A percentile compares a stretch with the other conserved stretches of the same genome.
Conservation (phyloP, 2,329 filamentous ascomycete species). For the Aureobasidium sp. region DNA sequence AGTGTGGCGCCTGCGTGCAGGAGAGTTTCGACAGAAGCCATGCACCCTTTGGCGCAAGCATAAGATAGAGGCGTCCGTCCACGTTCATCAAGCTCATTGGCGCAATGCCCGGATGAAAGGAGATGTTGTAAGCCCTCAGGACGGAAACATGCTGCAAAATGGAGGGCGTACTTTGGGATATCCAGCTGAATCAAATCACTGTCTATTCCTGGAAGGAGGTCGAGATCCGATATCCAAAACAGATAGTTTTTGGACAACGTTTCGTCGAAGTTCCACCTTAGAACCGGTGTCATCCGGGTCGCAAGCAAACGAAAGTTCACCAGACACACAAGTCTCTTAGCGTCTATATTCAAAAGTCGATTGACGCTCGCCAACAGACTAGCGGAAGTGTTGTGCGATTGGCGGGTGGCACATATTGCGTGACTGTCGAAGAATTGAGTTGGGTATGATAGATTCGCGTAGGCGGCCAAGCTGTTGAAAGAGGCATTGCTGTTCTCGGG, state of each 20-base stretch:
- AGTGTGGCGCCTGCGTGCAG: neutral
- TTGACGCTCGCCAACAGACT: neutral
- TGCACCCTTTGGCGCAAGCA: neutral
- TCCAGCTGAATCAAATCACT: too few relatives aligned
- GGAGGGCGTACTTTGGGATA: neutral
- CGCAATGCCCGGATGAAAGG: neutral
- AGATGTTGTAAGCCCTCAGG: neutral
- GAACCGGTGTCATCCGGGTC: neutral
- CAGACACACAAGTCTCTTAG: neutral
- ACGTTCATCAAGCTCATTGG: neutral
- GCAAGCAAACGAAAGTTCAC: neutral
- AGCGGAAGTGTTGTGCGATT: fast-evolving
- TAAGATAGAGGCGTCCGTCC: neutral
- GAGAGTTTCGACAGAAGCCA: neutral
- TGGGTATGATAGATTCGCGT: too few relatives aligned
- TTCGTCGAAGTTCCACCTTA: neutral
- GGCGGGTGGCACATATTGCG: neutral
- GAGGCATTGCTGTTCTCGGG: too few relatives aligned
- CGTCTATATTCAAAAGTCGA: neutral
- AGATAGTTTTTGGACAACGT: neutral
- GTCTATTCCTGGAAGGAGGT: neutral
- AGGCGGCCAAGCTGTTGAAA: too few relatives aligned
- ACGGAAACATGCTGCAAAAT: neutral
- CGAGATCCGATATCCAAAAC: neutral
- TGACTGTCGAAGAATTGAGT: neutral